Evolutionary conservation across 345 rosid genomes (phyloP), one percentile per base, ranked within the genome.

Genomic region (Pistacia atlantica): DNA sequence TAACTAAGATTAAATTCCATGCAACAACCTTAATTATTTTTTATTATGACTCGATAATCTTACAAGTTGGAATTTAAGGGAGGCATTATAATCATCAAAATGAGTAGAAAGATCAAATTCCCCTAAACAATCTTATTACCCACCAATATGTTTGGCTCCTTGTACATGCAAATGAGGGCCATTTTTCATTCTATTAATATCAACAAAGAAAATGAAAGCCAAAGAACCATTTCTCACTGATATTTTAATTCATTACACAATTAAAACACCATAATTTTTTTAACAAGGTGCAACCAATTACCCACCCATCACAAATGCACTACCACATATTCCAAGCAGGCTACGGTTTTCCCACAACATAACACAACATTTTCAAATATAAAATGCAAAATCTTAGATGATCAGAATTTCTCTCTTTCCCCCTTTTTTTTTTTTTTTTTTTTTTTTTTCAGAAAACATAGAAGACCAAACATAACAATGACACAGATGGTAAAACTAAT

Each of bases 301-400:
- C 35, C 16, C 14, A 33, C 65, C 33, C 65, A 61, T 54, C 57
- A 54, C 35, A 69, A 48, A 13, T 22, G 58, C 55, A 28, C 7
- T 48, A 28, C 13, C 13, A 45, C 71, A 67, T 31, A 68, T 49
- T 49, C 72, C 45, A 28, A 8, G 55, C 55, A 16, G 59, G 60
- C 20, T 52, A 35, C 5, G 31, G 20, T 28, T 9, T 62, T 52
- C 72, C n/a, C 72, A 51, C 45, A 45, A 49, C 22, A 68, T 17
- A 8, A 51, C 22, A 65, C 16, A 20, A 38, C 49, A n/a, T n/a
- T 35, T 35, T 35, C 3, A 64, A 17, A 64, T 64, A 64, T 64
- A 35, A 64, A 64, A 64, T 42, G 67, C 67, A 67, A 67, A 49
- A 25, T 67, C 71, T 48, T 48, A 48, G 57, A 22, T 25, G 72